These are phyloP conservation scores for Murraya paniculata DNA, from an alignment of 345 rosid genomes.

Conservation along the genomic window DNA sequence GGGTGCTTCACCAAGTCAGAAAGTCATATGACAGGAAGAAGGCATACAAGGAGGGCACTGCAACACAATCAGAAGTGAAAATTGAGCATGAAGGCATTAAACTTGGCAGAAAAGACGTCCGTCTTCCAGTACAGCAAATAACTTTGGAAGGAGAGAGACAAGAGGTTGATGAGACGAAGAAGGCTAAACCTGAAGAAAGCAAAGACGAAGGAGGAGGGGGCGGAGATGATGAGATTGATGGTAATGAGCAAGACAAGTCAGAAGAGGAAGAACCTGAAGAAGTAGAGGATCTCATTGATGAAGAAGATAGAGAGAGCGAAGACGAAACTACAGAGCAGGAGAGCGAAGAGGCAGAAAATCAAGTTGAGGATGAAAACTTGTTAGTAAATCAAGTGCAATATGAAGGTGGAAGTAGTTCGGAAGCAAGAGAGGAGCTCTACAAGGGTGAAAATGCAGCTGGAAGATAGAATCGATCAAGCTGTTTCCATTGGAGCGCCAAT, in stretches of 20 bases:
- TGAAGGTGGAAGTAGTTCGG: constrained; percentile 5
- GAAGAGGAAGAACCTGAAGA: constrained; percentile 53
- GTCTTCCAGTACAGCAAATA: constrained; percentile 16
- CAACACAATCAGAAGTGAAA: constrained; percentile 8
- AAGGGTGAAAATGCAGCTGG: constrained; percentile 25
- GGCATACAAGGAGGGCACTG: constrained; percentile 6
- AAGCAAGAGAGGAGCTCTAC: constrained; percentile 23
- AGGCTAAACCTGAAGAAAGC: constrained; percentile 24
- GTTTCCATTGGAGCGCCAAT: not conserved
- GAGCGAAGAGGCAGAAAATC: constrained; percentile 19
- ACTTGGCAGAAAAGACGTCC: constrained; percentile 55
- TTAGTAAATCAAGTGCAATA: constrained; percentile 15
- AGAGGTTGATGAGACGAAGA: constrained; percentile 31
- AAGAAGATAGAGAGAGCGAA: constrained; percentile 45
- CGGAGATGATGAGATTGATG: constrained; percentile 50
- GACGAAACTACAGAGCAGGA: constrained; percentile 32
- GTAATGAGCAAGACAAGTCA: constrained; percentile 37
- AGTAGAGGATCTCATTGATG: constrained; percentile 60
- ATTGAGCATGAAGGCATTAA: constrained; percentile 20
- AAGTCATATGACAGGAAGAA: constrained; percentile 27
- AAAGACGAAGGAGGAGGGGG: constrained; percentile 41
- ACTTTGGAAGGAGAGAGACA: not conserved
- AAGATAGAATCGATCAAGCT: not conserved
- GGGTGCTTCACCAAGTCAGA: constrained; percentile 60
- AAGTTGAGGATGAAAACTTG: constrained; percentile 19